Evolutionary conservation across 73 alveolate genomes (phyloP).

Genomic region (Paramecium sexaurelia): DNA sequence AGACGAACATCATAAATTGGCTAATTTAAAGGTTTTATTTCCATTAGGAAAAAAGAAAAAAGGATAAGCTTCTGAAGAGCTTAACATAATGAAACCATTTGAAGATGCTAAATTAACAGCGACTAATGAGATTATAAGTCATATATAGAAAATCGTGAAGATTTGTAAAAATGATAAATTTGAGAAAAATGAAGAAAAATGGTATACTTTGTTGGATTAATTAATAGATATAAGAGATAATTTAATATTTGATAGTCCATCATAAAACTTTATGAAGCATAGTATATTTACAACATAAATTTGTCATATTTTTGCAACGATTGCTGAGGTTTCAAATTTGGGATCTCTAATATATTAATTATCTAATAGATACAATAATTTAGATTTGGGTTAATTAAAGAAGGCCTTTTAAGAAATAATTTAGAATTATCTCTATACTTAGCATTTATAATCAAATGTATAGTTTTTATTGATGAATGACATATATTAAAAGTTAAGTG

Average conservation of each 20-base stretch:
- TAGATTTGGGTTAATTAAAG: slow-evolving; percentile 27
- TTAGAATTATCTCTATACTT: background rate
- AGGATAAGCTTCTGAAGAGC: background rate
- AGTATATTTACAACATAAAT: background rate
- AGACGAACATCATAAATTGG: background rate
- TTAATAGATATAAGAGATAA: slow-evolving; percentile 27
- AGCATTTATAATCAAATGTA: background rate
- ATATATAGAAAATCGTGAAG: background rate
- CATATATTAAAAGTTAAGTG: background rate
- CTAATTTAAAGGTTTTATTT: background rate
- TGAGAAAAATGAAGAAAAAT: background rate
- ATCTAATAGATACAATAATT: background rate
- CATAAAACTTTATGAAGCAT: background rate
- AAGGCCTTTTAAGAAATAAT: slow-evolving; percentile 11
- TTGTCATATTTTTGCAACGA: slow-evolving; percentile 29
- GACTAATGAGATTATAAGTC: background rate
- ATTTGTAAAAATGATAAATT: slow-evolving; percentile 18
- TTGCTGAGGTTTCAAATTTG: background rate
- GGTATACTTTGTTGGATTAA: slow-evolving; percentile 27
- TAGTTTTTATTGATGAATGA: background rate
- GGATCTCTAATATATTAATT: background rate
- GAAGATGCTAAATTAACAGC: background rate
- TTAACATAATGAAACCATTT: background rate
- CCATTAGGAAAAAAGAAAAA: background rate
- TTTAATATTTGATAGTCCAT: background rate